Conservation (phyloP, 2,329 filamentous ascomycete genomes). For the Sordariomycetes sp. region DNA sequence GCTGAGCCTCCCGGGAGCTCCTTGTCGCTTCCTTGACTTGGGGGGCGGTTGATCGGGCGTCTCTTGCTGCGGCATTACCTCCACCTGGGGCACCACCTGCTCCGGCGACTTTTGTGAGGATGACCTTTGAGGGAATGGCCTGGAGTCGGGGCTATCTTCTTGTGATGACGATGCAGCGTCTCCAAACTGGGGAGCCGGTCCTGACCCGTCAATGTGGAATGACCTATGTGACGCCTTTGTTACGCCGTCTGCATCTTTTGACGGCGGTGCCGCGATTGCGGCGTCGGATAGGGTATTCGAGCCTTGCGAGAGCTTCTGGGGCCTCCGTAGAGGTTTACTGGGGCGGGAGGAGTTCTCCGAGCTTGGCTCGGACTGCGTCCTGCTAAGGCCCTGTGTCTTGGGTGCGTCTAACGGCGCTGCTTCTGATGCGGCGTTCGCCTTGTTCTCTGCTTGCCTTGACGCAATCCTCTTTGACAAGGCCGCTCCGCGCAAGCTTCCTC, state of each 20-base stretch:
- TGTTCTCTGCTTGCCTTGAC: conserved; percentile 19
- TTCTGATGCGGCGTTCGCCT: conserved; percentile 19
- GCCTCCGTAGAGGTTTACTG: conserved; percentile 31
- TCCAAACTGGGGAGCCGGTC: conserved; percentile 46
- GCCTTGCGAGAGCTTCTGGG: conserved; percentile 39
- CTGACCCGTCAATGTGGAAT: conserved; percentile 2
- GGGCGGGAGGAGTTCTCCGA: conserved; percentile 55
- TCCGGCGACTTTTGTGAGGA: conserved; percentile 35
- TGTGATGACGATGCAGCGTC: conserved; percentile 47
- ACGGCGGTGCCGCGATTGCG: background rate
- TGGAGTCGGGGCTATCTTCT: conserved; percentile 11
- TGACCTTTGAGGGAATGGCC: conserved; percentile 37
- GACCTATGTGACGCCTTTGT: background rate
- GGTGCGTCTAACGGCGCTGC: conserved; percentile 32
- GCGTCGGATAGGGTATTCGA: conserved; percentile 10
- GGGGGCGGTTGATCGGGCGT: conserved; percentile 29
- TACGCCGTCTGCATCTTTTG: background rate
- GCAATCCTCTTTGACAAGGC: conserved; percentile 63
- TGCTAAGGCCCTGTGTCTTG: conserved; percentile 40
- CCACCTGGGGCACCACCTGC: conserved; percentile 35
- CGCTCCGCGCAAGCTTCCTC: conserved; percentile 70
- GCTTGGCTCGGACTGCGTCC: conserved; percentile 61
- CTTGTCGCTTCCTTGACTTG: conserved; percentile 28
- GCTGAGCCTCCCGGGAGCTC: background rate
- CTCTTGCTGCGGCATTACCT: conserved; percentile 4